These are phyloP conservation scores for Polychytrium aggregatum DNA, from an alignment of 192 early-diverging fungal species.

Conservation along the genomic window DNA sequence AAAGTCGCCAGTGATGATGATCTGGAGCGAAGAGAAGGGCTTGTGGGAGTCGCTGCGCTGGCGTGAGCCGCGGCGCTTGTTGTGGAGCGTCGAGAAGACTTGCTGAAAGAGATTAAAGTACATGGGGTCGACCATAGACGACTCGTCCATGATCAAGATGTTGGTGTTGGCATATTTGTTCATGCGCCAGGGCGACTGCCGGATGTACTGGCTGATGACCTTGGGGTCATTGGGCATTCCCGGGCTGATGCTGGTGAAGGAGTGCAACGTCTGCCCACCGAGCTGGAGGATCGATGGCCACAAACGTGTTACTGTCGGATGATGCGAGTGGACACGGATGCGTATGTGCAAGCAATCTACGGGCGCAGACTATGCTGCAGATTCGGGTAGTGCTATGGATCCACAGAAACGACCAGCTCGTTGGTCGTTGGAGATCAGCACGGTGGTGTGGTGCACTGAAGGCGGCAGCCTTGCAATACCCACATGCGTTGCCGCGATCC, in stretches of 20 bases:
- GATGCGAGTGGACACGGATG: neutral
- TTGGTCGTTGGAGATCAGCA: too few species aligned
- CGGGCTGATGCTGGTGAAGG: constrained; percentile 8
- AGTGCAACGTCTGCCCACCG: constrained; percentile 24
- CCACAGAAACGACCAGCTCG: too few species aligned
- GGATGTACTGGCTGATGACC: neutral
- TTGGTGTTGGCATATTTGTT: constrained; percentile 11
- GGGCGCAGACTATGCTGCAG: constrained; percentile 17
- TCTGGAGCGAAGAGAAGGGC: constrained; percentile 34
- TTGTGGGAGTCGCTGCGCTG: neutral
- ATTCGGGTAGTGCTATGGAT: constrained; percentile 1
- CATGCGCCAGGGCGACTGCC: neutral
- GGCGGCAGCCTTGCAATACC: neutral
- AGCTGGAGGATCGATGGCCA: constrained; percentile 10
- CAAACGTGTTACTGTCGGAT: neutral
- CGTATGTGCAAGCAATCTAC: neutral
- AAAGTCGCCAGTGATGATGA: constrained; percentile 38
- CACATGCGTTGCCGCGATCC: constrained; percentile 31
- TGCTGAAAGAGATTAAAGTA: constrained; percentile 4
- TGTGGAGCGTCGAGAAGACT: neutral
- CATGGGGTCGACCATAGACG: constrained; percentile 28
- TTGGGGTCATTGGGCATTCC: constrained; percentile 1
- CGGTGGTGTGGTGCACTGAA: neutral
- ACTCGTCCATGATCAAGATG: constrained; percentile 32
- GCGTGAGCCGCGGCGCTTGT: neutral